A percentile compares a stretch with the other conserved stretches of the same genome.
phyloP scores from a whole-genome alignment of 495 filamentous ascomycete species.

The Annulohypoxylon maeteangense region DNA sequence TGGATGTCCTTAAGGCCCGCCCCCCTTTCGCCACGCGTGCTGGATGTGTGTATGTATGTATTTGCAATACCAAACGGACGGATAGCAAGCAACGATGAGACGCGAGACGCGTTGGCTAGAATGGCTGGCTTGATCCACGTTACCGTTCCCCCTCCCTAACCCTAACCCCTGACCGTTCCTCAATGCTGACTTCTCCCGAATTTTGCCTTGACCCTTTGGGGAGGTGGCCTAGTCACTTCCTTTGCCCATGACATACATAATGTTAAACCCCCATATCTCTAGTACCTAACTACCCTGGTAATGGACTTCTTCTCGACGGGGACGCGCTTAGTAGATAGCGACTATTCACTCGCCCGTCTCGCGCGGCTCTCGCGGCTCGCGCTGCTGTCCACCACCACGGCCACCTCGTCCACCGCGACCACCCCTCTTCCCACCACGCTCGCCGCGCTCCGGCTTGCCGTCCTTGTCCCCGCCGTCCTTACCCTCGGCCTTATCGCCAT shows the following conservation, averaged over 20 bases:
- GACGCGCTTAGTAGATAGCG: neutral
- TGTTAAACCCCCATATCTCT: too few relatives aligned
- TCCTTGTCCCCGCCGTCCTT: slow-evolving; percentile 60
- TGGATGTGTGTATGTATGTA: neutral
- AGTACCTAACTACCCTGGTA: too few relatives aligned
- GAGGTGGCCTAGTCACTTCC: too few relatives aligned
- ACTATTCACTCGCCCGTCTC: slow-evolving; percentile 34
- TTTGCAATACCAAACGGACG: neutral
- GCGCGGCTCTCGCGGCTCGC: slow-evolving; percentile 43
- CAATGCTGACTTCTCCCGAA: too few relatives aligned
- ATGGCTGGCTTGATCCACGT: neutral
- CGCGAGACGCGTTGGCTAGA: neutral
- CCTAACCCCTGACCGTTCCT: too few relatives aligned
- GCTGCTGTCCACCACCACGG: slow-evolving; percentile 47
- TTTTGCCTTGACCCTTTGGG: too few relatives aligned
- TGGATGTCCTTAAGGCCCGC: too few relatives aligned
- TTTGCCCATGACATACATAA: too few relatives aligned
- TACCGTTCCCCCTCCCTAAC: neutral
- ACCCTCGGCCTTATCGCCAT: slow-evolving; percentile 50
- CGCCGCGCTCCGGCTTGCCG: slow-evolving; percentile 52
- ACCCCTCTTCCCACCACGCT: slow-evolving; percentile 56
- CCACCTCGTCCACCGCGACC: slow-evolving; percentile 28
- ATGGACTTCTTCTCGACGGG: neutral
- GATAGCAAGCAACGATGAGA: slow-evolving; percentile 1
- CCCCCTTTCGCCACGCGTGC: neutral